Evolutionary conservation across 1,139 yeast genomes (phyloP).

Genomic region (Lodderomyces pseudojiufengensis): DNA sequence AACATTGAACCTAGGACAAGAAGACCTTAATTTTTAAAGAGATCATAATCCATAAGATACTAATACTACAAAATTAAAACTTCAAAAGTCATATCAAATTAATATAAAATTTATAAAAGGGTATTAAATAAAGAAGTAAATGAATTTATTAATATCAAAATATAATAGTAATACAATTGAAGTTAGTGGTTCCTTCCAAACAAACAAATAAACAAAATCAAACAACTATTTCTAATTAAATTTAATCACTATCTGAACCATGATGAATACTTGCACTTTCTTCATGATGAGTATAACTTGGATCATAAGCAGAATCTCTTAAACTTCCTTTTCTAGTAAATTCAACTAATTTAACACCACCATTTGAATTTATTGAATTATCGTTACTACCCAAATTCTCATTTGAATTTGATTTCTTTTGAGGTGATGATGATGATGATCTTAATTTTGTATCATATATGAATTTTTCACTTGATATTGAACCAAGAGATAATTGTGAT

Average conservation of each 20-base stretch:
- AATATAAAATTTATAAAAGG: too few species aligned
- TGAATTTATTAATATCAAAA: too few species aligned
- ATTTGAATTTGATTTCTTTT: too few species aligned
- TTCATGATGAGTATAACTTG: conserved; percentile 26
- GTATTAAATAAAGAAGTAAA: too few species aligned
- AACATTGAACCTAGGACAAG: too few species aligned
- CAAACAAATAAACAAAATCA: not conserved
- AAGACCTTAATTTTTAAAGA: too few species aligned
- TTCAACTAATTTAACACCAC: conserved; percentile 47
- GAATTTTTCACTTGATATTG: conserved; percentile 13
- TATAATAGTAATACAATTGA: too few species aligned
- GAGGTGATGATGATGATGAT: too few species aligned
- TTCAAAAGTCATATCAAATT: too few species aligned
- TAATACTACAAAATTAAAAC: too few species aligned
- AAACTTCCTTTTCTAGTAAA: conserved; percentile 49
- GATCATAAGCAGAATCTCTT: conserved; percentile 37
- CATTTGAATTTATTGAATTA: conserved; percentile 6
- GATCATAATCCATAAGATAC: too few species aligned
- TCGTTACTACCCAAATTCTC: too few species aligned
- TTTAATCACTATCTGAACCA: conserved; percentile 29
- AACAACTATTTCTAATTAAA: not conserved
- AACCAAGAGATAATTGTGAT: conserved; percentile 19
- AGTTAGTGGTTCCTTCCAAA: not conserved
- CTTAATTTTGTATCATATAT: conserved; percentile 7
- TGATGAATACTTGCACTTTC: conserved; percentile 37